A percentile compares a stretch with the other conserved stretches of the same genome.
Conservation (phyloP, 2,329 filamentous ascomycete genomes). For the Calonectria pseudoreteaudii region DNA sequence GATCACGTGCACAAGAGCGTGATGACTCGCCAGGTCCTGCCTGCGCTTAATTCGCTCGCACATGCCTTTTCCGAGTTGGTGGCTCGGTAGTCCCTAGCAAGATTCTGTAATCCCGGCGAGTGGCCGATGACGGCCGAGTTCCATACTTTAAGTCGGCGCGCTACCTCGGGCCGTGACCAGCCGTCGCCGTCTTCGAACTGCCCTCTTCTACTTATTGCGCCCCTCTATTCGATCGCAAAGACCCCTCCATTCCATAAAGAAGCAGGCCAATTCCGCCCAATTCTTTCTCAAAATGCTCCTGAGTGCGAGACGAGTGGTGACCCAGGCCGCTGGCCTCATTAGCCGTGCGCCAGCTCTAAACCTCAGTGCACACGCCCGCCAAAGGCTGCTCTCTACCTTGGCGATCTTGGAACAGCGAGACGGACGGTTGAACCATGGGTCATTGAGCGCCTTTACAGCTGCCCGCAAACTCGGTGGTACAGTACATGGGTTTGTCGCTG, state of each 20-base stretch:
- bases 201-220: slow-evolving; percentile 13
- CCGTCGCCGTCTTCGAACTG: slow-evolving; percentile 43
- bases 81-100: slow-evolving; percentile 38
- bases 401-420: slow-evolving; percentile 93
- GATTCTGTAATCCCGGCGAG: slow-evolving; percentile 39
- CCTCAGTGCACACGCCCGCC: slow-evolving; percentile 47
- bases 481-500: slow-evolving; percentile 89
- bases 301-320: slow-evolving; percentile 44
- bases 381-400: slow-evolving; percentile 82
- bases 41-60: slow-evolving; percentile 14
- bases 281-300: slow-evolving; percentile 45
- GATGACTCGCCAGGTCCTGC: not conserved
- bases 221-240: slow-evolving; percentile 17
- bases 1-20: slow-evolving; percentile 10
- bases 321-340: slow-evolving; percentile 42
- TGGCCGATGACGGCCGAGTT: slow-evolving; percentile 43
- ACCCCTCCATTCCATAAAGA: slow-evolving; percentile 22
- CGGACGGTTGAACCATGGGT: slow-evolving; percentile 85
- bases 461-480: slow-evolving; percentile 87
- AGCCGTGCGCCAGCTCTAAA: slow-evolving; percentile 39
- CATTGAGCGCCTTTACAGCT: slow-evolving; percentile 86
- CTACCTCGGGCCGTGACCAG: slow-evolving; percentile 54
- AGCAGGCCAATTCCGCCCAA: slow-evolving; percentile 29
- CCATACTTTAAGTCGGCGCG: slow-evolving; percentile 30
- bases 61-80: slow-evolving; percentile 27